Percentiles rank a stretch among this genome's conserved stretches.
Conservation (phyloP, 768 basidiomycete genomes). For the Suillus subluteus region DNA sequence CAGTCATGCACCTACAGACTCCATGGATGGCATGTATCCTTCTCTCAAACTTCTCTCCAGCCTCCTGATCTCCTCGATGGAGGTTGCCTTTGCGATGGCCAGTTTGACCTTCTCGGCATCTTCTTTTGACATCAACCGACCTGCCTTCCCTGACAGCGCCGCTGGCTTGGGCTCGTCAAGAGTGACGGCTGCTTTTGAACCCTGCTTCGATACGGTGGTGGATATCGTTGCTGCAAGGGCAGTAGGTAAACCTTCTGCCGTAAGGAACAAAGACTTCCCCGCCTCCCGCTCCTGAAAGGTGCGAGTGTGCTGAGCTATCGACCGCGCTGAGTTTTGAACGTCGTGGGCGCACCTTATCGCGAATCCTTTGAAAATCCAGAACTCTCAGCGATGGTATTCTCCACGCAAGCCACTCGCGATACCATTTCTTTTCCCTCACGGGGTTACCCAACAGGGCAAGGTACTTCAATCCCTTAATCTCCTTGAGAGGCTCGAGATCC, state of each 20-base stretch:
- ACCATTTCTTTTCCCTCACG: constrained; percentile 90
- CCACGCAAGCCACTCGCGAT: constrained; percentile 95
- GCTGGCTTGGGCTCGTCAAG: constrained; percentile 79
- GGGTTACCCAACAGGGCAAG: constrained; percentile 82
- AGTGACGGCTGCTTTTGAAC: constrained; percentile 64
- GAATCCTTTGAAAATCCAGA: constrained; percentile 93
- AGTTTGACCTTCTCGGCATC: constrained; percentile 86
- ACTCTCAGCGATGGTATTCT: constrained; percentile 86
- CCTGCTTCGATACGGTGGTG: constrained; percentile 67
- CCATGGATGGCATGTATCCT: constrained; percentile 80
- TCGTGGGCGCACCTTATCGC: constrained; percentile 82
- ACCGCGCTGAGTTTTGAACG: constrained; percentile 20
- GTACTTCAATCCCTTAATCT: constrained; percentile 73
- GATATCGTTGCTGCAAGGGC: constrained; percentile 80
- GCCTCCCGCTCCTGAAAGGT: constrained; percentile 72
- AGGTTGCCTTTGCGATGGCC: constrained; percentile 89
- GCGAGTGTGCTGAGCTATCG: constrained; percentile 29
- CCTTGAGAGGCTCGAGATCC: constrained; percentile 82
- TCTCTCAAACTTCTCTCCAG: constrained; percentile 83
- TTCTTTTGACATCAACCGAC: constrained; percentile 88
- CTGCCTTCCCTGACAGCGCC: constrained; percentile 64
- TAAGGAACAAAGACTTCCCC: constrained; percentile 77
- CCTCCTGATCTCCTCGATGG: constrained; percentile 85
- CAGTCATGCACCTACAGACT: constrained; percentile 73
- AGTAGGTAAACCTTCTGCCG: constrained; percentile 77